Conservation (phyloP, 1,139 yeast species). For the Fermentozyma sake region DNA sequence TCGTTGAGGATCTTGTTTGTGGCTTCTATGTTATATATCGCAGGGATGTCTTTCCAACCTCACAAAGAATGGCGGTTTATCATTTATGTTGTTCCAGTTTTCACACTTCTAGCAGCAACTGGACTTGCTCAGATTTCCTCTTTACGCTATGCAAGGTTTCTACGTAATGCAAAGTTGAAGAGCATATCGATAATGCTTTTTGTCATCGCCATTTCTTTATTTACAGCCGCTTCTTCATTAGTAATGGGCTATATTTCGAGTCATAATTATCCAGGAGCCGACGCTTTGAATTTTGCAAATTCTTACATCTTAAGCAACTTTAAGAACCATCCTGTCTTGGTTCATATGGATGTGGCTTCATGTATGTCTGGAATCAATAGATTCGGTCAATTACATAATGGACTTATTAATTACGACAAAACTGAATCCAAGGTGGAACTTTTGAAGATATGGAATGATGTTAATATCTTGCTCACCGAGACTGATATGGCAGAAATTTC, state of each 20-base stretch:
- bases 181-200: too few species aligned
- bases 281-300: slow-evolving; percentile 57
- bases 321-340: slow-evolving; percentile 13
- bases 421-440: slow-evolving; percentile 51
- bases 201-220: slow-evolving; percentile 23
- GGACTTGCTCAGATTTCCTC: slow-evolving; percentile 46
- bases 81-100: slow-evolving; percentile 66
- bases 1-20: slow-evolving; percentile 30
- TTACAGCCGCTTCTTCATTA: slow-evolving; percentile 36
- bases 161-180: not conserved
- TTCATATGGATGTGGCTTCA: slow-evolving; percentile 76
- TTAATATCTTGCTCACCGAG: slow-evolving; percentile 60
- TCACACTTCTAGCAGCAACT: slow-evolving; percentile 61
- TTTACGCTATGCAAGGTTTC: too few species aligned
- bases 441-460: slow-evolving; percentile 43
- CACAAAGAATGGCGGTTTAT: slow-evolving; percentile 96
- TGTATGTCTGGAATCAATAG: slow-evolving; percentile 86
- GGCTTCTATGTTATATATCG: slow-evolving; percentile 51
- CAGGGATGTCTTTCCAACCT: slow-evolving; percentile 71
- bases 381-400: slow-evolving; percentile 56
- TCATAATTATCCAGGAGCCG: slow-evolving; percentile 87
- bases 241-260: slow-evolving; percentile 61
- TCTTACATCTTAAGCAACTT: slow-evolving; percentile 25
- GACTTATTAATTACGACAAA: slow-evolving; percentile 60
- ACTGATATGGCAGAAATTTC: too few species aligned